These are phyloP conservation scores for Coemansia sp. DNA, from an alignment of 192 early-diverging fungal genomes.

Conservation along the genomic window DNA sequence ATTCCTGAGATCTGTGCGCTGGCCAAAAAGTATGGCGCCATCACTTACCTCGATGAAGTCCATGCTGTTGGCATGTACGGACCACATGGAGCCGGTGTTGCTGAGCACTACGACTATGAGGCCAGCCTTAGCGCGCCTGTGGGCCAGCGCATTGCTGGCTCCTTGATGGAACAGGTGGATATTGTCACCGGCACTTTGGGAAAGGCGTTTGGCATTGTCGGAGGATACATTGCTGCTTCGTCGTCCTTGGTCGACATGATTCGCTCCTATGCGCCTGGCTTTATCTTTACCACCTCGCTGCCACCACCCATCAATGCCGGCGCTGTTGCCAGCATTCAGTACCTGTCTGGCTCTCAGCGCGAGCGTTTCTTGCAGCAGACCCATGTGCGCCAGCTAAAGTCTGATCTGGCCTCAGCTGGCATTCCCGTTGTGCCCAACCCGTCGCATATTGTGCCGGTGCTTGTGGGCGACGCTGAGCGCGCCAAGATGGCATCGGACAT, in stretches of 20 bases:
- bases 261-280: constrained; percentile 95
- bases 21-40: constrained; percentile 92
- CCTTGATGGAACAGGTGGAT: constrained; percentile 83
- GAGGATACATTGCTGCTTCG: constrained; percentile 93
- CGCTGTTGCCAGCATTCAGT: constrained; percentile 87
- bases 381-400: constrained; percentile 87
- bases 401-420: constrained; percentile 70
- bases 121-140: constrained; percentile 55
- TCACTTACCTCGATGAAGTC: constrained; percentile 96
- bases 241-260: constrained; percentile 90
- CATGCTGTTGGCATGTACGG: constrained; percentile 99
- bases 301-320: constrained; percentile 91
- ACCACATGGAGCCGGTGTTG: constrained; percentile 86
- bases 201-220: constrained; percentile 96
- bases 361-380: constrained; percentile 93
- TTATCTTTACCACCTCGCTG: constrained; percentile 99
- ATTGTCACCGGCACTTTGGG: constrained; percentile 96
- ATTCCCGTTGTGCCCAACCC: constrained; percentile 99
- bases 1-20: constrained; percentile 86
- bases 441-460: constrained; percentile 97
- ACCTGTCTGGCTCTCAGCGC: constrained; percentile 78
- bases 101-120: constrained; percentile 89
- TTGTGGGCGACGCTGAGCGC: constrained; percentile 93
- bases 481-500: constrained; percentile 93
- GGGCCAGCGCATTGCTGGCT: constrained; percentile 50